A percentile compares a stretch with the other conserved stretches of the same genome.
Evolutionary conservation across 169 alveolate species (phyloP).

Genomic region (Eimeria acervulina): DNA sequence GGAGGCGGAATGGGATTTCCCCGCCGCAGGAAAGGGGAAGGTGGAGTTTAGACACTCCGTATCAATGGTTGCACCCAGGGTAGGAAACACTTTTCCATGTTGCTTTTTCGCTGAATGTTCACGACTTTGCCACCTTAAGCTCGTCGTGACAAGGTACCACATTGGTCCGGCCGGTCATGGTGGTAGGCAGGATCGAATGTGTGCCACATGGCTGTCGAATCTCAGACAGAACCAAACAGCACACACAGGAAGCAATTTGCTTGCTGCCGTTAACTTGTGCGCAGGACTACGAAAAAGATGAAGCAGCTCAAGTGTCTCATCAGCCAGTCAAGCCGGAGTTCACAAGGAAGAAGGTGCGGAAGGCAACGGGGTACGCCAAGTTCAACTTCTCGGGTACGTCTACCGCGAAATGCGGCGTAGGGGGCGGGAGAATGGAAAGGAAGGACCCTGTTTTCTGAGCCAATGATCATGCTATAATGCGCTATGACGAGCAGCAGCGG

Average conservation of each 20-base stretch:
- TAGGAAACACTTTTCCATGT: not conserved
- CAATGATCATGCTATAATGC: not conserved
- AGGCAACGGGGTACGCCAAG: slow-evolving; percentile 82
- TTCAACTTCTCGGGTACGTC: slow-evolving; percentile 67
- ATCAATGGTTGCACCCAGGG: slow-evolving; percentile 74
- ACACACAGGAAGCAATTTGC: not conserved
- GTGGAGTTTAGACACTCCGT: slow-evolving; percentile 74
- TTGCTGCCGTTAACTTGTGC: not conserved
- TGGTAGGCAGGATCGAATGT: not conserved
- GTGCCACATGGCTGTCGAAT: not conserved
- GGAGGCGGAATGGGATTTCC: slow-evolving; percentile 82
- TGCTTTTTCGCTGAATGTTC: not conserved
- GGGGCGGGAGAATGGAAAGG: not conserved
- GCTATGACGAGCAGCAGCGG: not conserved
- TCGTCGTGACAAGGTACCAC: too few species aligned
- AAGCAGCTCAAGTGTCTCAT: slow-evolving; percentile 44
- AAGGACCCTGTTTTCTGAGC: not conserved
- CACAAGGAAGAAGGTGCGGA: slow-evolving; percentile 80
- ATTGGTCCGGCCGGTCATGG: not conserved
- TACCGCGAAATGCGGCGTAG: not conserved
- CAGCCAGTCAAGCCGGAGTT: slow-evolving; percentile 80
- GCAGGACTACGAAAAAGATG: slow-evolving; percentile 74
- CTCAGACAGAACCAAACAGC: not conserved
- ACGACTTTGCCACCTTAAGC: not conserved
- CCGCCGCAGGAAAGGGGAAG: slow-evolving; percentile 78